Conservation (phyloP, 768 basidiomycete genomes). For the Lactarius quietus region DNA sequence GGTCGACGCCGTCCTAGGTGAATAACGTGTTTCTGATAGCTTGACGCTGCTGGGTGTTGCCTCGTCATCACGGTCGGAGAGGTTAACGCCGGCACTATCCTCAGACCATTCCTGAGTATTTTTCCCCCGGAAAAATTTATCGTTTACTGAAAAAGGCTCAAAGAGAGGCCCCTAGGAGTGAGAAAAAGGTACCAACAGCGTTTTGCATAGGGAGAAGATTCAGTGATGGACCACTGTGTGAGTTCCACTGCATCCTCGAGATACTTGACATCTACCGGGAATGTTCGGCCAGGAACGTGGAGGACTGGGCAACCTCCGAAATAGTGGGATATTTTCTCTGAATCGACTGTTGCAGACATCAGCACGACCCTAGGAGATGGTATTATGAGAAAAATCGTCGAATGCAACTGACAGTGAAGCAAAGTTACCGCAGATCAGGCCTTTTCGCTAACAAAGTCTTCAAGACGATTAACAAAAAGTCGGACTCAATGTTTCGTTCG, state of each 20-base stretch:
- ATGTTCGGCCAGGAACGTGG: constrained; percentile 90
- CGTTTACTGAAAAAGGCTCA: constrained; percentile 43
- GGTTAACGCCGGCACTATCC: constrained; percentile 45
- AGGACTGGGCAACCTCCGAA: constrained; percentile 86
- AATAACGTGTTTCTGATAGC: constrained; percentile 72
- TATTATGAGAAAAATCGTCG: background rate
- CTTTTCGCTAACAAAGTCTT: constrained; percentile 75
- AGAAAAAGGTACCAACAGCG: constrained; percentile 45
- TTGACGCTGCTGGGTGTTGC: constrained; percentile 44
- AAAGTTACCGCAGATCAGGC: constrained; percentile 71
- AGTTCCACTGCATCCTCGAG: constrained; percentile 90
- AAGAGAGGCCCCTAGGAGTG: background rate
- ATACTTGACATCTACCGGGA: constrained; percentile 82
- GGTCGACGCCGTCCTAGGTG: constrained; percentile 64
- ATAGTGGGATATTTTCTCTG: constrained; percentile 82
- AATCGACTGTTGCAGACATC: constrained; percentile 96
- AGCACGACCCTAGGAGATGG: constrained; percentile 66
- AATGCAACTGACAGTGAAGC: background rate
- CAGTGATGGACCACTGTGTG: constrained; percentile 73
- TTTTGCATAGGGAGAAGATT: constrained; percentile 77
- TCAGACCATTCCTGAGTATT: constrained; percentile 75
- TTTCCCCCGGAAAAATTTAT: constrained; percentile 63
- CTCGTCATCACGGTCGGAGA: constrained; percentile 63
- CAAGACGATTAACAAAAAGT: constrained; percentile 92
- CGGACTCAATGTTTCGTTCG: constrained; percentile 95